Evolutionary conservation across 441 rosid species (phyloP).

Genomic region (Eutrema salsugineum): DNA sequence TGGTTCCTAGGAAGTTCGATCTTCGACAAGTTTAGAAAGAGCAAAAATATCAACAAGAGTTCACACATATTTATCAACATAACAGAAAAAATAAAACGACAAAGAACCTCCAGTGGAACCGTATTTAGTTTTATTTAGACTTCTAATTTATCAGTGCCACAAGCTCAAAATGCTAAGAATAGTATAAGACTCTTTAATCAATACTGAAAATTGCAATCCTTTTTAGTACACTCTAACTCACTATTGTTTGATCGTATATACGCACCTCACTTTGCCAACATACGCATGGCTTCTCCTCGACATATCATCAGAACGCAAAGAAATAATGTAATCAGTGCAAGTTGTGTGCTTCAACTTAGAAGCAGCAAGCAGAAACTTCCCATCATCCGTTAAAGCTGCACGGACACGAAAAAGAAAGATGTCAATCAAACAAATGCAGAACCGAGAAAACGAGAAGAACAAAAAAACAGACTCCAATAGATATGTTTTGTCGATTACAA

Average conservation of each 20-base stretch:
- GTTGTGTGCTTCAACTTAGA: constrained; percentile 59
- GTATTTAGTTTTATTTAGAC: background rate
- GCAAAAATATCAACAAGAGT: constrained; percentile 1
- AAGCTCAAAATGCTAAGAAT: background rate
- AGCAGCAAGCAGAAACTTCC: constrained; percentile 72
- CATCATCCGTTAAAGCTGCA: constrained; percentile 55
- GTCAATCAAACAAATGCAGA: background rate
- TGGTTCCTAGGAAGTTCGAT: constrained; percentile 70
- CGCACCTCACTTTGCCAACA: constrained; percentile 62
- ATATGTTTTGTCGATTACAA: background rate
- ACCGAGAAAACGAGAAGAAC: background rate
- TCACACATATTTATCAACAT: background rate
- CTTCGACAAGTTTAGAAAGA: constrained; percentile 33
- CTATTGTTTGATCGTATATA: background rate
- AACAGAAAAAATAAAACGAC: background rate
- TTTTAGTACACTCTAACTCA: background rate
- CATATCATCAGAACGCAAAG: constrained; percentile 50
- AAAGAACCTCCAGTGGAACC: background rate
- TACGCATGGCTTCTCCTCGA: constrained; percentile 43
- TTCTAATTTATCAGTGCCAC: background rate
- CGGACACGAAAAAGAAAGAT: background rate
- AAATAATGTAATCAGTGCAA: constrained; percentile 61
- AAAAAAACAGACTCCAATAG: background rate
- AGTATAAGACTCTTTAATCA: background rate
- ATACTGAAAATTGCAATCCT: background rate